Conservation (phyloP, 1,139 yeast genomes). For the Hemisphaericaspora subhashii region DNA sequence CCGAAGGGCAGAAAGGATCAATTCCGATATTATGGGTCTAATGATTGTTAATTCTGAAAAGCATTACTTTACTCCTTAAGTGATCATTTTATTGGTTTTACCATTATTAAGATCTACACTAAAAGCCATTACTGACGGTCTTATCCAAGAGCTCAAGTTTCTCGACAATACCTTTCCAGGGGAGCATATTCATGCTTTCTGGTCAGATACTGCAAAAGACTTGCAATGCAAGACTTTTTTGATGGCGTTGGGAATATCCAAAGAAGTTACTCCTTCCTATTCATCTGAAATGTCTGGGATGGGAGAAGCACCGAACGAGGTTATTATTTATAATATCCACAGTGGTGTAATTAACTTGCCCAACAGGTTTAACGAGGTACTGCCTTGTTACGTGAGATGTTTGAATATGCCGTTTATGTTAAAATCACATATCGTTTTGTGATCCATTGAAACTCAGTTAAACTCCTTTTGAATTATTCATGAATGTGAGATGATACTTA, state of each 20-base stretch:
- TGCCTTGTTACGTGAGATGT: not conserved
- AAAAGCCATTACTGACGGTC: not conserved
- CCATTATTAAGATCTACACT: too few species aligned
- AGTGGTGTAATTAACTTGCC: not conserved
- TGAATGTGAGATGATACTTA: not conserved
- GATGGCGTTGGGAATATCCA: not conserved
- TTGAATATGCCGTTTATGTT: not conserved
- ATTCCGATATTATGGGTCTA: too few species aligned
- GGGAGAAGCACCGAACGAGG: not conserved
- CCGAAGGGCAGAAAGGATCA: too few species aligned
- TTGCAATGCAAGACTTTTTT: not conserved
- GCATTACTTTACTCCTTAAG: too few species aligned
- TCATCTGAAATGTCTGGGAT: slow-evolving; percentile 1
- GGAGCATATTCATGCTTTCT: not conserved
- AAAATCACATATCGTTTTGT: not conserved
- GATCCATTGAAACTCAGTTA: not conserved
- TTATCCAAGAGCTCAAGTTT: not conserved
- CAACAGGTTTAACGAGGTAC: not conserved
- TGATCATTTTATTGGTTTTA: too few species aligned
- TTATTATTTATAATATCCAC: too few species aligned
- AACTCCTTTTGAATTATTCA: not conserved
- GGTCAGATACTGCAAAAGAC: not conserved
- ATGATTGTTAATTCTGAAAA: too few species aligned
- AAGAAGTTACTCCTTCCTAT: not conserved
- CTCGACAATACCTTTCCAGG: not conserved